phyloP scores from a whole-genome alignment of 371 early-diverging fungal genomes.

The Apophysomyces trapeziformis region DNA sequence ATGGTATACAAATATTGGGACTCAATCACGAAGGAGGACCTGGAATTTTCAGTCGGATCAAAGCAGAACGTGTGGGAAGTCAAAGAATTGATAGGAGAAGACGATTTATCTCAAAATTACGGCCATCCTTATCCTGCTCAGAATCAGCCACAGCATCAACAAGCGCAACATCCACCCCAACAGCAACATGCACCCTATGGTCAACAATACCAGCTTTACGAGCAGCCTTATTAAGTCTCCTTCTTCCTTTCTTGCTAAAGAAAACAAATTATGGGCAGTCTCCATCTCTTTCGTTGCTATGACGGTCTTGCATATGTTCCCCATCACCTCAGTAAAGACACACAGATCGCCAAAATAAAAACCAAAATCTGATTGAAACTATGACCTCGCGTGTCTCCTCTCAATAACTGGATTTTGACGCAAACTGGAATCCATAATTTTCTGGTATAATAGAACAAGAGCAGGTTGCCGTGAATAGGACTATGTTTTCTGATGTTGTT shows the following conservation, averaged over 20 bases:
- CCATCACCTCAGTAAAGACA: too few species aligned
- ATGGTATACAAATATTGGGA: slow-evolving; percentile 99
- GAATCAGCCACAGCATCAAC: slow-evolving; percentile 15
- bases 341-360: too few species aligned
- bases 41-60: slow-evolving; percentile 91
- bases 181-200: slow-evolving; percentile 21
- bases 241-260: background rate
- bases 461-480: too few species aligned
- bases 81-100: slow-evolving; percentile 69
- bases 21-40: slow-evolving; percentile 93
- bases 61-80: slow-evolving; percentile 90
- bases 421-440: too few species aligned
- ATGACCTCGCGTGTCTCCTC: too few species aligned
- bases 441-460: too few species aligned
- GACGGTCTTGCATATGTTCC: background rate
- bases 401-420: too few species aligned
- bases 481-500: too few species aligned
- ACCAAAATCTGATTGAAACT: too few species aligned
- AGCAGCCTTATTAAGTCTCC: background rate
- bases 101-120: slow-evolving; percentile 30
- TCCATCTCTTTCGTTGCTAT: background rate
- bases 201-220: slow-evolving; percentile 29
- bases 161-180: slow-evolving; percentile 20
- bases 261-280: too few species aligned
- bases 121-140: slow-evolving; percentile 14